phyloP scores from a whole-genome alignment of 1,284 basidiomycete species.

The Amylostereum chailletii region DNA sequence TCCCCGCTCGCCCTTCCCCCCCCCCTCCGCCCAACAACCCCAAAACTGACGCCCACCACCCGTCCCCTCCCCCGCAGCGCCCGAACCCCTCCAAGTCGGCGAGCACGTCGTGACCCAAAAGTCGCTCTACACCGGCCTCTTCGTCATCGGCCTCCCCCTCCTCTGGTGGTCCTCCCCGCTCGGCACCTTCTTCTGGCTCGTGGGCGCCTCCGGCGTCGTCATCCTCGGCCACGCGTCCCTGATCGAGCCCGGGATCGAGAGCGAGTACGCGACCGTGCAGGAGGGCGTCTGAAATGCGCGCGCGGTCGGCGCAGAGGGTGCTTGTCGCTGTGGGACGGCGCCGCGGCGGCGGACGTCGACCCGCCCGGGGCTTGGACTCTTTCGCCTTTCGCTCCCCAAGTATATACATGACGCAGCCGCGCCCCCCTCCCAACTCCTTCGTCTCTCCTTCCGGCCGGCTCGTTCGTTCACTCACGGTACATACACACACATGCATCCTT shows the following conservation, averaged over 20 bases:
- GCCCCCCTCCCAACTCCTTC: too few relatives aligned
- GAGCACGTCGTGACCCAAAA: slow-evolving; percentile 77
- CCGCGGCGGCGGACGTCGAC: background rate
- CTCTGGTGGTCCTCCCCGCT: slow-evolving; percentile 64
- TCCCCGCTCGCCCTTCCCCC: too few relatives aligned
- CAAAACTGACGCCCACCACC: background rate
- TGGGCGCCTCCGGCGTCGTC: slow-evolving; percentile 67
- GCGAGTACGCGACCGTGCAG: slow-evolving; percentile 77
- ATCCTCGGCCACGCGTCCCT: slow-evolving; percentile 76
- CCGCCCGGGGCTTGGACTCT: too few relatives aligned
- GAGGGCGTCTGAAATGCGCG: slow-evolving; percentile 40
- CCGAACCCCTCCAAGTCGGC: slow-evolving; percentile 77
- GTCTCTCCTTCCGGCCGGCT: too few relatives aligned
- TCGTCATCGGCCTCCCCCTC: slow-evolving; percentile 70
- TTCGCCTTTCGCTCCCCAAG: too few relatives aligned
- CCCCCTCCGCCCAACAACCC: background rate
- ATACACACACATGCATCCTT: too few relatives aligned
- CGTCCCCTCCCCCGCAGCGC: slow-evolving; percentile 30
- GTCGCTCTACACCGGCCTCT: slow-evolving; percentile 71
- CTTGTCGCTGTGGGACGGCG: background rate
- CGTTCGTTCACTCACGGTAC: too few relatives aligned
- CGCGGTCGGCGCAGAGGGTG: too few relatives aligned
- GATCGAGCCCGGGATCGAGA: slow-evolving; percentile 85
- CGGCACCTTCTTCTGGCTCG: slow-evolving; percentile 70
- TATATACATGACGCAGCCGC: too few relatives aligned